Evolutionary conservation across 139 green algal genomes (phyloP), one percentile per base, ranked within the genome.

Genomic region (Trebouxia sp.): DNA sequence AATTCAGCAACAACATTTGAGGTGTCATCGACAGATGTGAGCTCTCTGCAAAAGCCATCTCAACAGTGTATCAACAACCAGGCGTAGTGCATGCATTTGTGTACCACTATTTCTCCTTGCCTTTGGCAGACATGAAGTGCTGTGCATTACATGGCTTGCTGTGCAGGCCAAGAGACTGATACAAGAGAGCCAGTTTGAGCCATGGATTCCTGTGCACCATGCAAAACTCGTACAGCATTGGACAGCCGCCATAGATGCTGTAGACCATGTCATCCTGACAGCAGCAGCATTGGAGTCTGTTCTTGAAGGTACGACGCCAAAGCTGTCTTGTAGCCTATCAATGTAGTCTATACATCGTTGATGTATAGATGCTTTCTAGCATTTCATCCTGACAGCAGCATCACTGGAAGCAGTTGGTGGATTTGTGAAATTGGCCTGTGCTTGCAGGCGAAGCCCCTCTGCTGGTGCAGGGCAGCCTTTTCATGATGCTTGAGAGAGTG

Each of bases 181-280:
- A 3, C 41, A 51, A 22, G 42, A 51, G 26, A 77, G n/a, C n/a
- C 69, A 35, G 10, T 53, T 77, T 51, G 69, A 77, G 41, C 43
- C 55, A 15, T 53, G 41, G 39, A 28, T 53, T 24, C 41, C 69
- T n/a, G 69, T 53, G 11, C 20, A 77, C 9, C 69, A 77, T 35
- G 26, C 42, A 32, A 51, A 15, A 9, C 69, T 38, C 28, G n/a
- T 51, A n/a, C 41, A 51, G n/a, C 41, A 51, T 26, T 77, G 69
- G 69, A 51, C n/a, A 53, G 69, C 69, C 3, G 69, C 41, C 15
- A 51, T 35, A 38, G 41, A 77, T 41, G 69, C 69, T 5, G 39
- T 77, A 41, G 69, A 77, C 42, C 69, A 56, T 37, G 69, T 77
- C 69, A 56, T 51, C 24, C 69, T 77, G 24, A 77, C 41, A 41